Conservation (phyloP, 495 filamentous ascomycete genomes). For the Aspergillus mulundensis region DNA sequence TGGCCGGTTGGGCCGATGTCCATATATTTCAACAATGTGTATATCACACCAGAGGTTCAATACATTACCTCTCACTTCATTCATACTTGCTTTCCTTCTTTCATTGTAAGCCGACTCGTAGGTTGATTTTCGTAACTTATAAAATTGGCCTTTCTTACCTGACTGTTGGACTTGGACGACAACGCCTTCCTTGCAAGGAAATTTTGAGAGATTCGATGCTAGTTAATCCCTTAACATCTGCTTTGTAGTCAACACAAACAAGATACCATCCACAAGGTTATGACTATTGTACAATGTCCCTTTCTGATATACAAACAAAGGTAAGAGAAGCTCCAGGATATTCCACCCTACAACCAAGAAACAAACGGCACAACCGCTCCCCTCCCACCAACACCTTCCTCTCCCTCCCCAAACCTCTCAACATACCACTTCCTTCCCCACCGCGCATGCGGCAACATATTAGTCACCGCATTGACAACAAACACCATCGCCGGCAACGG, state of each 20-base stretch:
- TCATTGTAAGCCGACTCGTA: neutral
- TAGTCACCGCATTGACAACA: constrained; percentile 77
- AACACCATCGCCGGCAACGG: constrained; percentile 71
- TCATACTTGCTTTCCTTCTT: neutral
- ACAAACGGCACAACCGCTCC: constrained; percentile 83
- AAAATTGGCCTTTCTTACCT: too few species aligned
- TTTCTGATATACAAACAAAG: neutral
- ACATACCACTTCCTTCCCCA: constrained; percentile 85
- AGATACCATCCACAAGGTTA: too few species aligned
- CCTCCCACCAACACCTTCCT: constrained; percentile 65
- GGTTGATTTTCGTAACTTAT: too few species aligned
- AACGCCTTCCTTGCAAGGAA: too few species aligned
- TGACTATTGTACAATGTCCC: too few species aligned
- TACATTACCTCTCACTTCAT: constrained; percentile 6
- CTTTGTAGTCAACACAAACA: too few species aligned
- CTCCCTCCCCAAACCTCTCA: constrained; percentile 65
- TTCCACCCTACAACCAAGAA: constrained; percentile 29
- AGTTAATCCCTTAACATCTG: too few species aligned
- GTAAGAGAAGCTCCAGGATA: neutral
- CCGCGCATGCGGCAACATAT: constrained; percentile 87
- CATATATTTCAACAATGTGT: constrained; percentile 31
- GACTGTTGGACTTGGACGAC: too few species aligned
- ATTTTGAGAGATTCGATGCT: too few species aligned
- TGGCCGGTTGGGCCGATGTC: constrained; percentile 19
- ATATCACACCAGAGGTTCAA: constrained; percentile 19